Evolutionary conservation across 2,329 filamentous ascomycete species (phyloP), one percentile per base, ranked within the genome.

Genomic region (Dothiorella sarmentorum): DNA sequence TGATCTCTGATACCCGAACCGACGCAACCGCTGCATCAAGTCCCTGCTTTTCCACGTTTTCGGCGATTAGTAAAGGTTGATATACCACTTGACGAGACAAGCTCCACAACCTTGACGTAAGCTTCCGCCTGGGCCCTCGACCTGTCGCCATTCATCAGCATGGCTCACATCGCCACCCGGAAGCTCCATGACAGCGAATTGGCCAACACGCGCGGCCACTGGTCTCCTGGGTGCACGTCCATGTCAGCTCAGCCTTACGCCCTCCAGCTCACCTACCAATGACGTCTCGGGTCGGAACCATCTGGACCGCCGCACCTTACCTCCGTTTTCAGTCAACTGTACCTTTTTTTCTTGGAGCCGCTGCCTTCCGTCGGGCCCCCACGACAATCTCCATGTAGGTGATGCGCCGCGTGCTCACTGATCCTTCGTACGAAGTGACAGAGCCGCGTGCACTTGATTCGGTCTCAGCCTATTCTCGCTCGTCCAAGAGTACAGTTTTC

Each of bases 211-310:
- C 29, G 27, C 29, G 3, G 29, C 18, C 27, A 35, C 22, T 24
- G 47, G 31, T 35, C 47, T 51, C 15, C 13, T 17, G 15, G 20
- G 47, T 31, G 22, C 31, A 26, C 31, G 15, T 37, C 31, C 47
- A 18, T 27, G 31, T 51, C 47, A 51, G 31, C 47, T 51, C 47
- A 51, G 47, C 47, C 47, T 51, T 51, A 51, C 47, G 31, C 31
- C n/a, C 47, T 17, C 31, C 13, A 51, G 29, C 31, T 22, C 33
- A 20, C 43, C 42, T 22, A 27, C 29, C 43, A 26, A 13, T 11
- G 11, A 11, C 44, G 17, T 15, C 27, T 29, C 44, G 27, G 31
- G 22, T 18, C 47, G 29, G 31, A 13, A 22, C 10, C 24, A 9
- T 22, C 43, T 47, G 15, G 22, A 5, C 9, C 9, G 17, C 33